These are phyloP conservation scores for Biscutella laevigata DNA, from an alignment of 441 rosid species.

Conservation along the genomic window DNA sequence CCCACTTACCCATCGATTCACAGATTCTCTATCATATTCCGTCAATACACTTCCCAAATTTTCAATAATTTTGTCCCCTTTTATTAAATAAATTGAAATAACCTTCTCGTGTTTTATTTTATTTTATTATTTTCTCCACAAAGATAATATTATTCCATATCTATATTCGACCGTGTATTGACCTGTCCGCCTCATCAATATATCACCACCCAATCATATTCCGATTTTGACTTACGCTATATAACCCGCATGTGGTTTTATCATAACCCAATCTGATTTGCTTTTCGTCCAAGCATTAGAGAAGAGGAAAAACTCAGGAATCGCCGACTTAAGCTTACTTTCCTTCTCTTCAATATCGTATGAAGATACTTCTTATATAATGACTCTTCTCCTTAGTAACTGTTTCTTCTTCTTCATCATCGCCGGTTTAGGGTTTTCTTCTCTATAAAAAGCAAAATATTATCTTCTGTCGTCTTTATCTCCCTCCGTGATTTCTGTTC, in stretches of 20 bases:
- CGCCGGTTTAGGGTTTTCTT: conserved; percentile 22
- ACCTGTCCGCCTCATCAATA: conserved; percentile 24
- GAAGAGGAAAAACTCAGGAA: conserved; percentile 14
- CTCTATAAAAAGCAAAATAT: background rate
- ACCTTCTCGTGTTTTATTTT: no score
- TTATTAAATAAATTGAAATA: no score
- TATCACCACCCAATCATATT: conserved; percentile 19
- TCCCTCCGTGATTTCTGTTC: background rate
- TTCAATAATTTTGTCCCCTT: no score
- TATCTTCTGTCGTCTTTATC: background rate
- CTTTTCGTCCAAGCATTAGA: conserved; percentile 45
- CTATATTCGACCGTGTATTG: conserved; percentile 18
- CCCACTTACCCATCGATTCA: no score
- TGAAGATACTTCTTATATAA: conserved; percentile 4
- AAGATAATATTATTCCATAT: conserved; percentile 11
- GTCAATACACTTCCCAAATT: no score
- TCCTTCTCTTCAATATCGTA: no score
- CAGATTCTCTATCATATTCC: no score
- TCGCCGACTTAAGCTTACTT: conserved; percentile 37
- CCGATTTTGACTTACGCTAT: background rate
- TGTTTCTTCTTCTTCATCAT: conserved; percentile 2
- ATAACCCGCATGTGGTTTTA: background rate
- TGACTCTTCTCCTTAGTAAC: conserved; percentile 14
- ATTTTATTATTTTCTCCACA: no score
- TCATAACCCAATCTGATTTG: conserved; percentile 22